Conservation (phyloP, 129 eudicot genomes). For the Helianthus tuberosus region DNA sequence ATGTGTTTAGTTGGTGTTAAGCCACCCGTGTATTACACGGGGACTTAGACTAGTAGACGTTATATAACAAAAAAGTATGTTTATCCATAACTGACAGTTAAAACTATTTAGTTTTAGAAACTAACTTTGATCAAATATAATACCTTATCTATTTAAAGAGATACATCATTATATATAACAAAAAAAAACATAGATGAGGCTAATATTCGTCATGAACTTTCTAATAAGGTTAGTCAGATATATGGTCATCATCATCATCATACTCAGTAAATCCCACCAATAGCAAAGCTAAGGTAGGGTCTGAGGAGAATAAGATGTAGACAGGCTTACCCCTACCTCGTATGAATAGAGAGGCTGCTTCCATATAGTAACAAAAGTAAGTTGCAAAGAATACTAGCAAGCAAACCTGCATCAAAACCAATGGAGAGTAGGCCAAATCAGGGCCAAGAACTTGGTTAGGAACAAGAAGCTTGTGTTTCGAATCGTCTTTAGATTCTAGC, state of each 20-base stretch:
- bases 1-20: too few species aligned
- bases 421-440: slow-evolving; percentile 63
- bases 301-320: too few species aligned
- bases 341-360: too few species aligned
- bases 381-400: not conserved
- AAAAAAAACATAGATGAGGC: not conserved
- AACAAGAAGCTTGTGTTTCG: slow-evolving; percentile 47
- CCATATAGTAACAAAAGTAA: not conserved
- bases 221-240: too few species aligned
- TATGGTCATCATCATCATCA: too few species aligned
- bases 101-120: too few species aligned
- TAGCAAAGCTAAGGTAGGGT: too few species aligned
- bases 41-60: not conserved
- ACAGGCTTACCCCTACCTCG: too few species aligned
- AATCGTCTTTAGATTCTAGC: slow-evolving; percentile 47
- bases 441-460: slow-evolving; percentile 61
- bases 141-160: not conserved
- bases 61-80: not conserved
- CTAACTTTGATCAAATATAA: too few species aligned
- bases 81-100: too few species aligned
- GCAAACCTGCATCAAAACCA: slow-evolving; percentile 59
- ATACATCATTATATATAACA: not conserved
- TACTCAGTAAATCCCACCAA: too few species aligned
- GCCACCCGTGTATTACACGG: too few species aligned
- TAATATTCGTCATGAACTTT: not conserved